These are phyloP conservation scores for Apiospora malaysiana DNA, from an alignment of 2,329 filamentous ascomycete genomes.

Conservation along the genomic window DNA sequence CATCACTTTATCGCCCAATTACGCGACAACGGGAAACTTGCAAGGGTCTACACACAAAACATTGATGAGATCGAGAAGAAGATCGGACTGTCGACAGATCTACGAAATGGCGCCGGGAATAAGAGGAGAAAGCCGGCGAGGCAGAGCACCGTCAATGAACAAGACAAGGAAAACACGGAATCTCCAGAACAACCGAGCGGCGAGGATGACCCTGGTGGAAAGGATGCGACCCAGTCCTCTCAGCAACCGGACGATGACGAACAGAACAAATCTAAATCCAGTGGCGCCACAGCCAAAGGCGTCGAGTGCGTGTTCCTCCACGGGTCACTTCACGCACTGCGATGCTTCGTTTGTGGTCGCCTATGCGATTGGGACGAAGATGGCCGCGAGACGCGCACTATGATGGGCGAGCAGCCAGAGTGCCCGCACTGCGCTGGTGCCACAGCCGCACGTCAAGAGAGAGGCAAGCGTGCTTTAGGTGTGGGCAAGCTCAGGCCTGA, in stretches of 20 bases:
- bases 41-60: conserved; percentile 77
- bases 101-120: conserved; percentile 66
- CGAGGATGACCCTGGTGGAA: conserved; percentile 25
- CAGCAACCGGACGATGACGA: conserved; percentile 29
- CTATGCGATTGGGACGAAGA: conserved; percentile 65
- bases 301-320: conserved; percentile 75
- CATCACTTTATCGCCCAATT: conserved; percentile 74
- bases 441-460: conserved; percentile 66
- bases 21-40: conserved; percentile 69
- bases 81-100: conserved; percentile 68
- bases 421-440: conserved; percentile 70
- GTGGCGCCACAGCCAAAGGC: conserved; percentile 45
- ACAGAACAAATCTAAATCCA: conserved; percentile 29
- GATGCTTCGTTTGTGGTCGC: conserved; percentile 67
- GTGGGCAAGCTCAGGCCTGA: conserved; percentile 73
- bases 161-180: conserved; percentile 39
- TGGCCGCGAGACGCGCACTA: conserved; percentile 59
- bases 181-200: conserved; percentile 30
- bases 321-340: conserved; percentile 68
- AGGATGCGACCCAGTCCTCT: conserved; percentile 30
- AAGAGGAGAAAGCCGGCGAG: conserved; percentile 54
- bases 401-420: conserved; percentile 69
- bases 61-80: conserved; percentile 77
- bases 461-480: conserved; percentile 69
- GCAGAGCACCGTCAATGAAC: conserved; percentile 35